Percentiles rank a stretch among this genome's conserved stretches.
Evolutionary conservation across 306 rosid genomes (phyloP).

Genomic region (Ammopiptanthus mongolicus): DNA sequence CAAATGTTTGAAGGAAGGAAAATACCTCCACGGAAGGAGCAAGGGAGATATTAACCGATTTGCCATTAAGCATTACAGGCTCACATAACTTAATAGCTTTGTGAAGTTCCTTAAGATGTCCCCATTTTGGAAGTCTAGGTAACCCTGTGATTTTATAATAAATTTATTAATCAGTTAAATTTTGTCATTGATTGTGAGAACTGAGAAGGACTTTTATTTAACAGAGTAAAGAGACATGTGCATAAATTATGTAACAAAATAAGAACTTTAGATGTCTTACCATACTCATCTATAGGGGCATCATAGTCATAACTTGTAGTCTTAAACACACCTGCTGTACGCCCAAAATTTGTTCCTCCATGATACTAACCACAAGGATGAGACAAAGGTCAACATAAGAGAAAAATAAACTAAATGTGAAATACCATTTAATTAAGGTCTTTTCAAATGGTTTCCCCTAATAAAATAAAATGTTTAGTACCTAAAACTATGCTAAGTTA

Average conservation of each 20-base stretch:
- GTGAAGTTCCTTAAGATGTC: constrained; percentile 93
- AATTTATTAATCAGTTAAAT: constrained; percentile 8
- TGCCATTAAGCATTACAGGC: constrained; percentile 52
- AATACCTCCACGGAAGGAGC: constrained; percentile 81
- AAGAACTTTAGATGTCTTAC: constrained; percentile 34
- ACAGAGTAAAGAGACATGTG: neutral
- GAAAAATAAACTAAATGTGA: neutral
- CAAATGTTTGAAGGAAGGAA: constrained; percentile 15
- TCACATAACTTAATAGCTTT: constrained; percentile 79
- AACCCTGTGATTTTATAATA: constrained; percentile 44
- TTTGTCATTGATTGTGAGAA: neutral
- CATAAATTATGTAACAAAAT: neutral
- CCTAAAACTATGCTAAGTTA: neutral
- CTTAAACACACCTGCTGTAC: constrained; percentile 89
- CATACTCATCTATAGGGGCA: constrained; percentile 95
- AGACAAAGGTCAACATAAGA: constrained; percentile 10
- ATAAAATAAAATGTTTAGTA: neutral
- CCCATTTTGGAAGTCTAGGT: constrained; percentile 94
- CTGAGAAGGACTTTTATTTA: neutral
- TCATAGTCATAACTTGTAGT: constrained; percentile 97
- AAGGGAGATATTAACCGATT: constrained; percentile 46
- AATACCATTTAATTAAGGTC: neutral
- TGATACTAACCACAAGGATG: constrained; percentile 57
- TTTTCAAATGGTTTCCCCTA: neutral
- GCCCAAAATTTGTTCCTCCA: constrained; percentile 97